Conservation (phyloP, 1,284 basidiomycete species). For the Cryptococcus deneoformans region DNA sequence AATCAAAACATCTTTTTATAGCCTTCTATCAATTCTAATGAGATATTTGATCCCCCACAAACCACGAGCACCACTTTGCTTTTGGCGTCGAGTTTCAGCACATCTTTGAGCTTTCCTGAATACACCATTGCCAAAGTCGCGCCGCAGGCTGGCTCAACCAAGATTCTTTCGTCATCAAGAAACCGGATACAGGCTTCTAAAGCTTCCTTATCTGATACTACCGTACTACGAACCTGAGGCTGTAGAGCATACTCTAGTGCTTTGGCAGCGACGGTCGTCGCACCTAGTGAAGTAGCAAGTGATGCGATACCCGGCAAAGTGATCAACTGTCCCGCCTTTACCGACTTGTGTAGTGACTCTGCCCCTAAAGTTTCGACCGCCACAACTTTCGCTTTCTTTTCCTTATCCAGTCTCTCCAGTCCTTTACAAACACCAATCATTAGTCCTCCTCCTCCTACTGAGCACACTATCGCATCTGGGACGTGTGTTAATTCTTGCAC, state of each 20-base stretch:
- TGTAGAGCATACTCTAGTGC: constrained; percentile 21
- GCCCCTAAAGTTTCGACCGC: constrained; percentile 30
- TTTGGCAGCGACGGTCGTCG: constrained; percentile 12
- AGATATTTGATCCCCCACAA: constrained; percentile 24
- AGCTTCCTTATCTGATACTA: constrained; percentile 27
- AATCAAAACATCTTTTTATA: constrained; percentile 13
- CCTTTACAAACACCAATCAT: constrained; percentile 25
- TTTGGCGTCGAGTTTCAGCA: constrained; percentile 5
- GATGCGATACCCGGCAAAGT: constrained; percentile 30
- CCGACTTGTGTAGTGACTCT: constrained; percentile 21
- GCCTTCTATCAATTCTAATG: constrained; percentile 17
- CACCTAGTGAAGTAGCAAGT: constrained; percentile 28
- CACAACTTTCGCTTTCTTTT: constrained; percentile 12
- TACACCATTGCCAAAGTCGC: constrained; percentile 29
- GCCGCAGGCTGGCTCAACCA: constrained; percentile 35
- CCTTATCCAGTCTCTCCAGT: constrained; percentile 1
- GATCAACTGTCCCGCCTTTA: constrained; percentile 18
- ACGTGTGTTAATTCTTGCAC: constrained; percentile 10
- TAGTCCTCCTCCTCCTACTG: constrained; percentile 31
- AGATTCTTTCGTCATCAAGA: constrained; percentile 28
- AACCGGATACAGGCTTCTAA: constrained; percentile 26
- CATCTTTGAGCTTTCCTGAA: constrained; percentile 10
- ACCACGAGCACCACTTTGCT: constrained; percentile 16
- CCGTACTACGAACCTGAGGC: constrained; percentile 13
- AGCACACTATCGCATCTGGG: constrained; percentile 23